A percentile compares a stretch with the other conserved stretches of the same genome.
Conservation (phyloP, 1,139 yeast species). For the Suhomyces wounanorum region DNA sequence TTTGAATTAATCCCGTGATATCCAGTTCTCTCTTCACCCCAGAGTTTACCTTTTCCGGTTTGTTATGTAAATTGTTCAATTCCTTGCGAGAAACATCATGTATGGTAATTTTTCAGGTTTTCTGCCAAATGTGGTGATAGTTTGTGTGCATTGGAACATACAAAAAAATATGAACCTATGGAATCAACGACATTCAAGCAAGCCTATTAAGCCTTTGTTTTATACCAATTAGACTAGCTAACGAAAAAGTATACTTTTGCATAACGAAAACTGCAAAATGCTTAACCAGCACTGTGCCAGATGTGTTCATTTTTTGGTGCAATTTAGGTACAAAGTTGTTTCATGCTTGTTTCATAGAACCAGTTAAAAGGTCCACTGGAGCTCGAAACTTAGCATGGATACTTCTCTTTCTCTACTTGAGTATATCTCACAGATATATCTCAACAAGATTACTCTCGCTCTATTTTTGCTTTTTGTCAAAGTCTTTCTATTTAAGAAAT, state of each 20-base stretch:
- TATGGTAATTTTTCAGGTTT: not conserved
- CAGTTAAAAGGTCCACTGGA: not conserved
- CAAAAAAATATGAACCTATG: no score
- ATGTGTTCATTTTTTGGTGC: no score
- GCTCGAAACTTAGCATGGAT: constrained; percentile 12
- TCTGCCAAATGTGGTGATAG: not conserved
- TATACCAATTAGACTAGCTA: no score
- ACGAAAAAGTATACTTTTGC: no score
- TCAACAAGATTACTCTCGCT: constrained; percentile 56
- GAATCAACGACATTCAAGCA: no score
- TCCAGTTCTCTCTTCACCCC: no score
- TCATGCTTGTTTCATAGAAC: constrained; percentile 5
- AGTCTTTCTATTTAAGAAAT: constrained; percentile 46
- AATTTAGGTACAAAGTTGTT: not conserved
- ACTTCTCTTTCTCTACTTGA: constrained; percentile 40
- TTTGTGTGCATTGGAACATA: no score
- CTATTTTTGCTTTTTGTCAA: constrained; percentile 50
- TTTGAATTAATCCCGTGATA: no score
- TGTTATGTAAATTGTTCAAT: not conserved
- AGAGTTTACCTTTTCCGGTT: not conserved
- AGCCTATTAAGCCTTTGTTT: no score
- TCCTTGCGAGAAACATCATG: not conserved
- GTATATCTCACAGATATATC: constrained; percentile 56
- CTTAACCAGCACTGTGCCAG: no score
- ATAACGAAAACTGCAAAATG: no score